These are phyloP conservation scores for Rhodofomes roseus DNA, from an alignment of 1,284 basidiomycete genomes.

Conservation along the genomic window DNA sequence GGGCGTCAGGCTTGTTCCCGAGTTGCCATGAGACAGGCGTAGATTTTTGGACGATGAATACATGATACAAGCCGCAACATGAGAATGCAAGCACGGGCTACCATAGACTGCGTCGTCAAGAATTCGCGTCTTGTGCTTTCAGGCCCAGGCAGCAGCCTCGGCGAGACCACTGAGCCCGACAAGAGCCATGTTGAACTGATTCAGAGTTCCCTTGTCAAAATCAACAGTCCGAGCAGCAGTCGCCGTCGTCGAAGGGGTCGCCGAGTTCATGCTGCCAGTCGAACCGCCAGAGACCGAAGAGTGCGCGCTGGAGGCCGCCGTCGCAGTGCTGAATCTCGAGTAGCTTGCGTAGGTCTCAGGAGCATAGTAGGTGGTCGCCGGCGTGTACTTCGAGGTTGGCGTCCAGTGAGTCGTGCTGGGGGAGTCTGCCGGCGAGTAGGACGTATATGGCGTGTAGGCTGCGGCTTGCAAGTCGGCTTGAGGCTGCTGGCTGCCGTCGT, in stretches of 20 bases:
- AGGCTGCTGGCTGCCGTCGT: not conserved
- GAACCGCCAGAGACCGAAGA: slow-evolving; percentile 1
- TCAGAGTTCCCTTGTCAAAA: slow-evolving; percentile 18
- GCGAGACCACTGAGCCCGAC: slow-evolving; percentile 15
- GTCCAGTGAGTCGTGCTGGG: slow-evolving; percentile 1
- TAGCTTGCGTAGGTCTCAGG: not conserved
- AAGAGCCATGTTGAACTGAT: slow-evolving; percentile 20
- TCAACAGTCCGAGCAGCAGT: slow-evolving; percentile 7
- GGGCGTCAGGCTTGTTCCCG: too few relatives aligned
- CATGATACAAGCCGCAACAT: too few relatives aligned
- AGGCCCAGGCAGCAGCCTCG: slow-evolving; percentile 3
- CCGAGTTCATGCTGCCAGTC: not conserved
- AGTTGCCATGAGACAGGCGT: too few relatives aligned
- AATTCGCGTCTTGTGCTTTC: not conserved
- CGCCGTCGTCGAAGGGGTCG: slow-evolving; percentile 5
- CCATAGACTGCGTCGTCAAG: too few relatives aligned
- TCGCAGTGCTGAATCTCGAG: slow-evolving; percentile 4
- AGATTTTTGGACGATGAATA: too few relatives aligned
- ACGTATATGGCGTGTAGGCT: slow-evolving; percentile 4
- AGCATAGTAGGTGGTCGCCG: not conserved
- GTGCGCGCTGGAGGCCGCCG: slow-evolving; percentile 2
- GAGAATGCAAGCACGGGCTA: too few relatives aligned
- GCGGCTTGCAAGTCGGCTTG: slow-evolving; percentile 6
- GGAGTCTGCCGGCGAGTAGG: not conserved
- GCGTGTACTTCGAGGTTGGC: not conserved